Base-by-base conservation (phyloP, 129 eudicot genomes). In the Chrysanthemum makinoi region DNA sequence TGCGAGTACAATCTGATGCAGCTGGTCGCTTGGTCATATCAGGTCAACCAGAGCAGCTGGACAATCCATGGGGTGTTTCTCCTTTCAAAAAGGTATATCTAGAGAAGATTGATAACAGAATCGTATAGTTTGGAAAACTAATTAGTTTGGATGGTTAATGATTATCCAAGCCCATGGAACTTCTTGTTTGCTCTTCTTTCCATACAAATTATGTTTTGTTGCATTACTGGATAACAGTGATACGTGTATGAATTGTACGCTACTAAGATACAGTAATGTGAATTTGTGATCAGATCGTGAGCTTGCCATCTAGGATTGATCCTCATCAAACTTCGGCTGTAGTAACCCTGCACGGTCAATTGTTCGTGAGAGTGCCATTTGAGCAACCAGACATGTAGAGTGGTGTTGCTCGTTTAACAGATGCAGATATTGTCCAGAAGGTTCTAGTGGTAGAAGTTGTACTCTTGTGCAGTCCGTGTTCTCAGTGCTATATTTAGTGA, bases 1-100 rank as follows among this genome's bases (percentile, higher is more conserved):
- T 92, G 66, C 96, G 96, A 2, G 98, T 92, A 22, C 98, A 92
- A 80, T 89, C 98, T 22, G 98, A 92, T 89, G 95, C 98, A 75
- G 96, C 86, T 35, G 98, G 98, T 33, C 95, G 96, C 52, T 81
- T 92, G 83, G 89, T 92, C 68, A 89, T 92, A 79, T 81, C 96
- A 57, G 98, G 98, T 73, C 88, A 84, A 72, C 98, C 98, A 16
- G 98, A 89, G 72, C 90, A 92, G 46, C 86, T 77, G 20, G 96
- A 92, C 77, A 92, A 89, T 85, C 98, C 95, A 51, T 92, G 98
- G 98, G 93, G 91, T 26, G 95, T 89, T 60, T 76, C 88, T 72
- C 95, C 96, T 28, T 92, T 92, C 52, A 92, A 85, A 78, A 92
- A 92, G 98, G 98, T 92, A 63, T 62, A 51, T 28, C 43, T 44